Percentiles rank a stretch among this genome's conserved stretches.
These are phyloP conservation scores for Mycena belliarum DNA, from an alignment of 768 basidiomycete species.

Conservation along the genomic window DNA sequence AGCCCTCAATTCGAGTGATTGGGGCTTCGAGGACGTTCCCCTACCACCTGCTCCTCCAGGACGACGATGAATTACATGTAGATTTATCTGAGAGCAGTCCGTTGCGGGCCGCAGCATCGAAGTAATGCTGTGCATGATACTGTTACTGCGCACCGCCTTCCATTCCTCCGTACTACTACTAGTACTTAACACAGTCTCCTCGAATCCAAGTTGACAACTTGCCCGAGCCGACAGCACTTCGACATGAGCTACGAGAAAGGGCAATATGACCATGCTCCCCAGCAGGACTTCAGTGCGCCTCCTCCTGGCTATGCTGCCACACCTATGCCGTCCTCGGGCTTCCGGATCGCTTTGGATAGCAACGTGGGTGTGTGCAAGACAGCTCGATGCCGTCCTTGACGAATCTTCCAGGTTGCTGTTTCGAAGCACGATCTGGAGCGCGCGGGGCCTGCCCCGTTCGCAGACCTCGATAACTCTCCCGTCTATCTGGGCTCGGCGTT, in stretches of 20 bases:
- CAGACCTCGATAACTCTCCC: slow-evolving; percentile 62
- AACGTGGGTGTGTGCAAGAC: slow-evolving; percentile 22
- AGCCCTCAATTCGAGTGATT: slow-evolving; percentile 49
- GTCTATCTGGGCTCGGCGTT: slow-evolving; percentile 77
- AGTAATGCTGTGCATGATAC: too few relatives aligned
- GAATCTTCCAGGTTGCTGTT: not conserved
- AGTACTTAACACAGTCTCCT: slow-evolving; percentile 1
- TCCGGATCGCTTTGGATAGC: slow-evolving; percentile 31
- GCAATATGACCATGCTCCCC: not conserved
- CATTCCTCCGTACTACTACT: not conserved
- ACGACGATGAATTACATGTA: slow-evolving; percentile 1
- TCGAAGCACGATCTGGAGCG: slow-evolving; percentile 36
- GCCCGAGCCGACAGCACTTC: not conserved
- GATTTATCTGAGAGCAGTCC: too few relatives aligned
- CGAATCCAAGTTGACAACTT: not conserved
- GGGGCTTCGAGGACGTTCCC: slow-evolving; percentile 52
- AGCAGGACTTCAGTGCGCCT: not conserved
- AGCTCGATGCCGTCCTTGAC: not conserved
- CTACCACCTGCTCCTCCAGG: slow-evolving; percentile 42
- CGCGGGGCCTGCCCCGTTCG: slow-evolving; percentile 51
- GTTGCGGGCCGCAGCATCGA: too few relatives aligned
- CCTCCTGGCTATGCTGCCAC: slow-evolving; percentile 9
- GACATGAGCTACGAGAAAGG: slow-evolving; percentile 17
- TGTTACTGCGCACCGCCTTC: too few relatives aligned
- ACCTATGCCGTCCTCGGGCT: slow-evolving; percentile 30